These are phyloP conservation scores for Lepidopterella palustris DNA, from an alignment of 495 filamentous ascomycete species.

Conservation along the genomic window DNA sequence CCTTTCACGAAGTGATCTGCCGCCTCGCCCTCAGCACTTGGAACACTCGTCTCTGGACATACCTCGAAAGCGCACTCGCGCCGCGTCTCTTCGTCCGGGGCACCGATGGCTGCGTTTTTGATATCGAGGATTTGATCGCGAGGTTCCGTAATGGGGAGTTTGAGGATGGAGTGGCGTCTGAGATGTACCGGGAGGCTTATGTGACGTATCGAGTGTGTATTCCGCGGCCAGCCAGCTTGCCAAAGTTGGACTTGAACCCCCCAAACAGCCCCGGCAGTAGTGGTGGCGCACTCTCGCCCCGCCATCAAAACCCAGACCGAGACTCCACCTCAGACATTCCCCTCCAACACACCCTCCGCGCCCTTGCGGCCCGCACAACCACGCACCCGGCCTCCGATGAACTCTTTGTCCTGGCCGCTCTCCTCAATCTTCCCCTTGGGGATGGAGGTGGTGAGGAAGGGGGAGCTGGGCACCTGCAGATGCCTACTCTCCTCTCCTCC, in stretches of 20 bases:
- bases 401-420: background rate
- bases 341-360: background rate
- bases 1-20: background rate
- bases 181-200: background rate
- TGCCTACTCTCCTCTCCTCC: background rate
- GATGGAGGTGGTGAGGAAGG: background rate
- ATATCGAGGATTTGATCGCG: background rate
- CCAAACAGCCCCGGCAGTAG: no score
- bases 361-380: background rate
- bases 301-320: background rate
- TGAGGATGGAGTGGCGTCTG: background rate
- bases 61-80: conserved; percentile 3
- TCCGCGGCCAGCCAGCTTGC: background rate
- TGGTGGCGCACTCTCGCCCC: no score
- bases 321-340: background rate
- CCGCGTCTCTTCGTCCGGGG: conserved; percentile 3
- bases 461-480: no score
- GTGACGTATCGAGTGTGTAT: background rate
- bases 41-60: conserved; percentile 6
- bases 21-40: conserved; percentile 4
- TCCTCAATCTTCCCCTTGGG: background rate
- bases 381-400: background rate
- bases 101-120: background rate
- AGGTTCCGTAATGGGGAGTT: background rate
- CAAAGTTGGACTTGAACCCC: no score